Evolutionary conservation across 345 rosid species (phyloP), one percentile per base, ranked within the genome.

Genomic region (Lumnitzera racemosa): DNA sequence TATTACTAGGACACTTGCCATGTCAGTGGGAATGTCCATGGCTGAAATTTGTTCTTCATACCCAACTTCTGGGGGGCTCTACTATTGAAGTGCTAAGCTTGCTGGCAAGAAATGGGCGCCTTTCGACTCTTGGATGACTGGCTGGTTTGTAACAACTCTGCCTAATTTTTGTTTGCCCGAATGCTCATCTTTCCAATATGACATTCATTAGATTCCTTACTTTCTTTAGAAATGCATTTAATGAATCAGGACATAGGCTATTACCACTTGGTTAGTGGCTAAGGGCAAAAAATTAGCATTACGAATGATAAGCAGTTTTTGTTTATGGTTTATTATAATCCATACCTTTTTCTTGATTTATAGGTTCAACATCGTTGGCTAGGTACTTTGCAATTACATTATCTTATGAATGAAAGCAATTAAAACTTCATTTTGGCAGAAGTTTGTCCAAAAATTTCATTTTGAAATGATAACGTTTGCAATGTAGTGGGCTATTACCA

Each of bases 301-400:
- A 36, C 7, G 43, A 4, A 36, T 36, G 9, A 9, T 36, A 36
- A 36, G 43, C 43, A 36, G 6, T 36, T 36, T 36, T 9, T 7
- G 9, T 36, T 36, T 9, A 9, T 36, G 43, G 43, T 36, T 36
- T 36, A 36, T 36, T 36, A 29, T 29, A 9, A 36, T 36, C 43
- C 5, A 36, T 9, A 5, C 5, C 43, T 36, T 29, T 6, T 23
- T 65, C 29, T 56, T 66, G 59, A 24, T 61, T 79, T 77, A 70
- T 94, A 89, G 98, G 99, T 92, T 87, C 80, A 92, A 89, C 79
- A 89, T 92, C 56, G 95, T 92, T 55, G 97, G 99, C 68, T 96
- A 90, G 95, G 95, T 85, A 66, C 51, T 58, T 47, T 46, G 25
- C 31, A 65, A 56, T 49, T 52, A 14, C 15, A 31, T 49, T 13